Evolutionary conservation across 306 rosid genomes (phyloP), one percentile per base, ranked within the genome.

Genomic region (Prunus mira): DNA sequence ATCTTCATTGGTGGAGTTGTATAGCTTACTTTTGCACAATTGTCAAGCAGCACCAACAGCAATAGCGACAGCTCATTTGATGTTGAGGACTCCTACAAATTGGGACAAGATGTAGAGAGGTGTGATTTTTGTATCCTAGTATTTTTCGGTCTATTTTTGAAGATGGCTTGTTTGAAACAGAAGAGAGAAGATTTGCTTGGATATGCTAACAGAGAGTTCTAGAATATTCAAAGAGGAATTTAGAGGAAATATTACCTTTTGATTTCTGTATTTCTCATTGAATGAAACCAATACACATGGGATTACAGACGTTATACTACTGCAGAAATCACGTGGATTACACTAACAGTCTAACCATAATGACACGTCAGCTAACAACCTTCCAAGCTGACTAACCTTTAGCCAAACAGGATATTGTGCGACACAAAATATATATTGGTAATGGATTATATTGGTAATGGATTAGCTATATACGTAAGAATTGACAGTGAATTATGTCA

Each of bases 21-120:
- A 24, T 55, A 55, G 75, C 68, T 57, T 46, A 22, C 22, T 20
- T 10, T 49, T 70, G 68, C 79, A 65, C 76, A 77, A 84, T 91
- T 91, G 96, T 91, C 86, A 60, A 81, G 82, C 79, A 56, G 12
- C 63, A 24, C 11, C 65, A 74, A 69, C 70, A 85, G 80, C 45
- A 83, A 63, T 32, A 79, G 76, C 22, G n/a, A 45, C 46, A 51
- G 32, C 67, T 78, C 83, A 34, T 76, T 67, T 45, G 86, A 75
- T 72, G 80, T 41, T 69, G 90, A 87, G 79, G 87, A 88, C 96
- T 90, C 62, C 24, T 84, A 57, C 83, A 87, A 79, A 75, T 88
- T 81, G 87, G 84, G 73, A 66, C 88, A 67, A 83, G 86, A 84
- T 84, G 84, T 73, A 83, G 81, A 82, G 91, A 87, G 97, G 98